phyloP scores from a whole-genome alignment of 2,329 filamentous ascomycete genomes.

The Cercospora zeae-maydis region DNA sequence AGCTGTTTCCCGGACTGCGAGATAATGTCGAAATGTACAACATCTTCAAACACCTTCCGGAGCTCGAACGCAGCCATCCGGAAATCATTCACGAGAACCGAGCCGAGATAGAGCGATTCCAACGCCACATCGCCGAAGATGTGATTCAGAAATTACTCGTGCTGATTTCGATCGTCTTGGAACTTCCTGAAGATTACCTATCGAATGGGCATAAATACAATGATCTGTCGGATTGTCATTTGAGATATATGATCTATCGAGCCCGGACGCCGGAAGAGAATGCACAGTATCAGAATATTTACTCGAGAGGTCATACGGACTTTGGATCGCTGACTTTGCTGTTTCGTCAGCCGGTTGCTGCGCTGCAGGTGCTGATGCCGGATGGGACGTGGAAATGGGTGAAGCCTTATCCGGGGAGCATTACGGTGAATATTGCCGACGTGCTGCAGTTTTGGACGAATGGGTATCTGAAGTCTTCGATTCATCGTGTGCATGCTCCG shows the following conservation, averaged over 20 bases:
- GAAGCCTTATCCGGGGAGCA: conserved; percentile 39
- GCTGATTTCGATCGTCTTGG: conserved; percentile 59
- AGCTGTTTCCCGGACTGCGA: conserved; percentile 31
- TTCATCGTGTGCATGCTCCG: conserved; percentile 51
- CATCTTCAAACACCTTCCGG: conserved; percentile 48
- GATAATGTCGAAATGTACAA: conserved; percentile 61
- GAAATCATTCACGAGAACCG: conserved; percentile 46
- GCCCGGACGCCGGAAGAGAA: conserved; percentile 32
- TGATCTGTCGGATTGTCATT: conserved; percentile 39
- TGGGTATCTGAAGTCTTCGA: conserved; percentile 47
- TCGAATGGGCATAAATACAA: conserved; percentile 57
- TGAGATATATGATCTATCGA: conserved; percentile 34
- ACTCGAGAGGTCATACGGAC: conserved; percentile 41
- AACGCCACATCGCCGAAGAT: conserved; percentile 50
- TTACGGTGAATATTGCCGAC: conserved; percentile 43
- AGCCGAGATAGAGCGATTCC: conserved; percentile 56
- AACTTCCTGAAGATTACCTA: conserved; percentile 58
- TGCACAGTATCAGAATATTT: conserved; percentile 30
- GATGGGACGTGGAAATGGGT: conserved; percentile 45
- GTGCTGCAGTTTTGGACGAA: conserved; percentile 41
- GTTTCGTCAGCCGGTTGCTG: conserved; percentile 43
- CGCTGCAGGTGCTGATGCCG: conserved; percentile 38
- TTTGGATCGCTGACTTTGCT: conserved; percentile 45
- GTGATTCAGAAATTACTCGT: conserved; percentile 56
- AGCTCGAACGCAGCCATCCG: conserved; percentile 28